phyloP scores from a whole-genome alignment of 1,139 yeast species.

The Blastobotrys aristatus region DNA sequence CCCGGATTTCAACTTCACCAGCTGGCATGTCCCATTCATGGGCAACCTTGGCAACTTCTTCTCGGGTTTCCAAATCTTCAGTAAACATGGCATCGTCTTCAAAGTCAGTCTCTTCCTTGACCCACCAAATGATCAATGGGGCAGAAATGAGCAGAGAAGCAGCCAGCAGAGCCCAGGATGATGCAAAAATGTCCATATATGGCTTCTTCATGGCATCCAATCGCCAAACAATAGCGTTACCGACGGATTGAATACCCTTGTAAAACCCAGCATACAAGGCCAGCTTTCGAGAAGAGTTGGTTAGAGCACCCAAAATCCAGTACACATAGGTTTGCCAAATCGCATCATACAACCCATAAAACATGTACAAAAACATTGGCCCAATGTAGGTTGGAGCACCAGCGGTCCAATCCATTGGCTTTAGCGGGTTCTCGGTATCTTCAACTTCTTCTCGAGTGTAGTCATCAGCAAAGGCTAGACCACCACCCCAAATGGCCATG shows the following conservation, averaged over 20 bases:
- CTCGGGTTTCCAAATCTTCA: conserved; percentile 24
- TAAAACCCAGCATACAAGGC: conserved; percentile 60
- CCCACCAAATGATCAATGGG: conserved; percentile 40
- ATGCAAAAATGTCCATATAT: conserved; percentile 45
- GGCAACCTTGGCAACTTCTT: conserved; percentile 10
- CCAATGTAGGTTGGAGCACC: conserved; percentile 41
- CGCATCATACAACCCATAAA: conserved; percentile 57
- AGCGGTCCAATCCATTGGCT: conserved; percentile 43
- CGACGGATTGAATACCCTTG: conserved; percentile 61
- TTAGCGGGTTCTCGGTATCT: conserved; percentile 10
- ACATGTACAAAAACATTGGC: conserved; percentile 57
- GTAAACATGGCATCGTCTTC: conserved; percentile 22
- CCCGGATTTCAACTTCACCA: conserved; percentile 12
- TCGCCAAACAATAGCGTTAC: conserved; percentile 59
- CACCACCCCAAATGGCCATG: conserved; percentile 59
- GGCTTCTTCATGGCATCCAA: conserved; percentile 44
- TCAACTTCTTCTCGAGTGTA: conserved; percentile 36
- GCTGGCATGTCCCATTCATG: conserved; percentile 12
- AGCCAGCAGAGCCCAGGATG: conserved; percentile 53
- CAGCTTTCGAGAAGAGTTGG: conserved; percentile 51
- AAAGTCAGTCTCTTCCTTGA: conserved; percentile 42
- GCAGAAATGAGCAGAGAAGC: conserved; percentile 45
- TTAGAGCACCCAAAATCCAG: conserved; percentile 55
- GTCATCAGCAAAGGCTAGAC: conserved; percentile 46
- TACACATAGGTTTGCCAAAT: conserved; percentile 53